A percentile compares a stretch with the other conserved stretches of the same genome.
These are phyloP conservation scores for Marasmius sp. DNA, from an alignment of 1,284 basidiomycete genomes.

Conservation along the genomic window DNA sequence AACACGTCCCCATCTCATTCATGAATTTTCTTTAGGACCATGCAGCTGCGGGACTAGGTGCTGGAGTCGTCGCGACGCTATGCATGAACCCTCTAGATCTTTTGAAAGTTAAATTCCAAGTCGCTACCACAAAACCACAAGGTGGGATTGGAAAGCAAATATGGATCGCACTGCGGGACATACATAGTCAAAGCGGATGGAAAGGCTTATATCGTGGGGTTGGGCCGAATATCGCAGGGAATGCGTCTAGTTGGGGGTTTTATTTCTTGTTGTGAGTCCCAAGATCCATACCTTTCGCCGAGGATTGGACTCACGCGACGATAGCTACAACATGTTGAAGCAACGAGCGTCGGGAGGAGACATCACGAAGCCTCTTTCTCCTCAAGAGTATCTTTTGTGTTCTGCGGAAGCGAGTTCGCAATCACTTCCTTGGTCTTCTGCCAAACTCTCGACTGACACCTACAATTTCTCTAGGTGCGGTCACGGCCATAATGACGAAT, in stretches of 20 bases:
- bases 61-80: conserved; percentile 89
- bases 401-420: conserved; percentile 93
- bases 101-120: conserved; percentile 94
- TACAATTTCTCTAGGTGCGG: conserved; percentile 61
- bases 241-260: conserved; percentile 96
- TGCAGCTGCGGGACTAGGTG: conserved; percentile 91
- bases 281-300: conserved; percentile 1
- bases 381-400: conserved; percentile 84
- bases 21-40: conserved; percentile 63
- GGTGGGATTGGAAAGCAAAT: conserved; percentile 77
- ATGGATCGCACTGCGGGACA: conserved; percentile 73
- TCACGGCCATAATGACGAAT: conserved; percentile 94
- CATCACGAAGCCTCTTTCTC: conserved; percentile 61
- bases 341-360: conserved; percentile 64
- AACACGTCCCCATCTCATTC: conserved; percentile 2
- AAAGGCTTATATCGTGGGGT: conserved; percentile 90
- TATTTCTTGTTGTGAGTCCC: conserved; percentile 93
- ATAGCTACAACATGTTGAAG: conserved; percentile 94
- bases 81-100: conserved; percentile 99
- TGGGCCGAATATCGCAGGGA: conserved; percentile 90
- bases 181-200: conserved; percentile 79
- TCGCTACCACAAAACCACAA: conserved; percentile 68
- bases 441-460: conserved; percentile 12
- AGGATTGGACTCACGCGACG: neutral
- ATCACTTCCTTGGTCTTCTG: conserved; percentile 17